Evolutionary conservation across 805 yeast species (phyloP).

Genomic region (Metschnikowia dekortorum): DNA sequence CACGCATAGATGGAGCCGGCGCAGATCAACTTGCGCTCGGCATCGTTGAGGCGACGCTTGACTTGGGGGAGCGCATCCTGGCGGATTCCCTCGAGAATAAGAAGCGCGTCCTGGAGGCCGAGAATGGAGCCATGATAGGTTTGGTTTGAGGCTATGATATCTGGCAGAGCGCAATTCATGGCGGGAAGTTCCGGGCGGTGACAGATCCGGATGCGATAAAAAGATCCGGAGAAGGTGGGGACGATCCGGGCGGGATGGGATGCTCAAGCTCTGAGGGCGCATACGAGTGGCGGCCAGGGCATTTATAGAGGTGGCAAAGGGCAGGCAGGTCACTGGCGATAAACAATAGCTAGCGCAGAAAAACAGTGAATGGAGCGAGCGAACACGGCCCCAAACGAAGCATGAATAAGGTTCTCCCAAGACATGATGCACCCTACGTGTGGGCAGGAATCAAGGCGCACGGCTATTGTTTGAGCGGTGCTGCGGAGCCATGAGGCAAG

Average conservation of each 20-base stretch:
- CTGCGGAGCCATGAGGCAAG: conserved; percentile 1
- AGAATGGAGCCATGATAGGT: conserved; percentile 59
- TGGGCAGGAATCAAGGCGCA: background rate
- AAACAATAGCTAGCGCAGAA: conserved; percentile 1
- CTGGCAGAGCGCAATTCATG: conserved; percentile 2
- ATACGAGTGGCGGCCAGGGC: background rate
- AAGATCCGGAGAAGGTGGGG: too few species aligned
- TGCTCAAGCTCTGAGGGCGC: too few species aligned
- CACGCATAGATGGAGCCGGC: conserved; percentile 65
- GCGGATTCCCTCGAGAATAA: conserved; percentile 63
- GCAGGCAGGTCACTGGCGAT: background rate
- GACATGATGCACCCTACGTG: background rate
- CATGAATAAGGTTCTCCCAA: background rate
- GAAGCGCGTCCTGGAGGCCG: conserved; percentile 57
- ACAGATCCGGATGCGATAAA: too few species aligned
- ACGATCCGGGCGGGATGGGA: too few species aligned
- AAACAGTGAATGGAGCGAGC: background rate
- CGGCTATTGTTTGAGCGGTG: background rate
- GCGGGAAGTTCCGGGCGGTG: background rate
- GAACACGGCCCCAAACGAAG: background rate
- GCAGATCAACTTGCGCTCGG: conserved; percentile 49
- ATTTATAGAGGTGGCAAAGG: background rate
- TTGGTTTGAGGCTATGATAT: conserved; percentile 21
- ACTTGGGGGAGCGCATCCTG: conserved; percentile 53
- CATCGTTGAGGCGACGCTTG: conserved; percentile 52